Base-by-base conservation (phyloP, 2,329 filamentous ascomycete species). In the Seiridium unicorne region DNA sequence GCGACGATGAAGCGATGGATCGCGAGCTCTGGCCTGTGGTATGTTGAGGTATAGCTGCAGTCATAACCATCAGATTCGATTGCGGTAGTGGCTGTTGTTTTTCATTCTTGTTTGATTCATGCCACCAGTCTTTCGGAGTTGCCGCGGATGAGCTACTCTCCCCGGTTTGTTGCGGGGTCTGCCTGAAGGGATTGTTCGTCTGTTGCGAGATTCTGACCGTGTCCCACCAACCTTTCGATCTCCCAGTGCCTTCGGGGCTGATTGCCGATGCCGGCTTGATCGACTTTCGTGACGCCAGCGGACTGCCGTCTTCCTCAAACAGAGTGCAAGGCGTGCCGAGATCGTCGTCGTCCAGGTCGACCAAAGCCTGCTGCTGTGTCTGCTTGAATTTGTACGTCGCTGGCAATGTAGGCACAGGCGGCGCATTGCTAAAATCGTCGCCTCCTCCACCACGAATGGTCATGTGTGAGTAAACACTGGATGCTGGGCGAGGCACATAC, bases 221-320 rank as follows among this genome's bases (percentile, higher is more conserved):
- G 67, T 91, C 90, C 90, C 90, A 93, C 89, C 90, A 93, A 26
- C 90, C 90, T 61, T 82, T 81, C 34, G 88, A 89, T 9, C 84
- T 82, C 47, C 79, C 81, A 35, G 83, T 84, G 46, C 83, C 84
- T 53, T 80, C 73, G 49, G 80, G 72, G 47, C 76, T 74, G 64
- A 77, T 54, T 51, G 71, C 69, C 7, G 72, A 68, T 6, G 70
- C 73, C 56, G 73, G 69, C 59, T 74, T 78, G 44, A 71, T 65
- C 5, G 77, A 76, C 60, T 76, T 76, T 60, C 69, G 76, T 54
- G 68, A 73, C 69, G 68, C 72, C 35, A 70, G 69, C 3, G 77
- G 79, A 61, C 75, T 79, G 26, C 84, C 83, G 63, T 91, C 89
- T 68, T 91, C 89, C 68, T 91, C 89, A 64, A 91, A 91, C 1